Percentiles rank a stretch among this genome's conserved stretches.
Conservation (phyloP, 2,329 filamentous ascomycete genomes). For the Juglanconis oblonga region DNA sequence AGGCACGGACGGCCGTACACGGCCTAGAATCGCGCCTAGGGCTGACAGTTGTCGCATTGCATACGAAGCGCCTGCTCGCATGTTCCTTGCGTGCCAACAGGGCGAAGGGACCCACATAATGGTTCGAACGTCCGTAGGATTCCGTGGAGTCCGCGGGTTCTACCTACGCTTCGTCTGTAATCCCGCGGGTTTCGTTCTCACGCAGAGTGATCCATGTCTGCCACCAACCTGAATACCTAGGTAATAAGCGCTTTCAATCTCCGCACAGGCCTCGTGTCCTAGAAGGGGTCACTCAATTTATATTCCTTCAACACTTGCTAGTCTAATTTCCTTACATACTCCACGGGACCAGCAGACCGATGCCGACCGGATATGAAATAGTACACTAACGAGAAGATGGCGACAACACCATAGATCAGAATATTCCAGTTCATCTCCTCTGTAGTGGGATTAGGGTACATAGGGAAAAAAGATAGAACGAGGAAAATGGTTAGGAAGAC, state of each 20-base stretch:
- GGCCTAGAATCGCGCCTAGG: background rate
- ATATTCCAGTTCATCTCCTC: constrained; percentile 21
- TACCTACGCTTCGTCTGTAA: background rate
- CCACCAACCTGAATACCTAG: too few species aligned
- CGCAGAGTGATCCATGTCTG: too few species aligned
- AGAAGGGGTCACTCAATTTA: background rate
- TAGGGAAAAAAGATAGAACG: constrained; percentile 19
- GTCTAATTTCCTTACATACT: constrained; percentile 13
- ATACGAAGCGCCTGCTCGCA: too few species aligned
- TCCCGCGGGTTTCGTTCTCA: background rate
- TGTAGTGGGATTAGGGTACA: constrained; percentile 3
- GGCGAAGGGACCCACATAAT: too few species aligned
- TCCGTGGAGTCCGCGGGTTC: background rate
- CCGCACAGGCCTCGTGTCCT: too few species aligned
- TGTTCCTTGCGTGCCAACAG: too few species aligned
- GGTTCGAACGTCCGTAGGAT: too few species aligned
- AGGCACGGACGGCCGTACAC: too few species aligned
- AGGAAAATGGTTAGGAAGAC: constrained; percentile 17
- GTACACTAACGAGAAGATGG: constrained; percentile 11
- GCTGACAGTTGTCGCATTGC: background rate
- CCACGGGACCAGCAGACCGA: constrained; percentile 12
- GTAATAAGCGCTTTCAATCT: background rate
- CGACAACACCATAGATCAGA: constrained; percentile 14
- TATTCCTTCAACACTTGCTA: background rate
- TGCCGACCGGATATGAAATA: constrained; percentile 9